phyloP scores from a whole-genome alignment of 495 filamentous ascomycete genomes.

The Podospora sp. region DNA sequence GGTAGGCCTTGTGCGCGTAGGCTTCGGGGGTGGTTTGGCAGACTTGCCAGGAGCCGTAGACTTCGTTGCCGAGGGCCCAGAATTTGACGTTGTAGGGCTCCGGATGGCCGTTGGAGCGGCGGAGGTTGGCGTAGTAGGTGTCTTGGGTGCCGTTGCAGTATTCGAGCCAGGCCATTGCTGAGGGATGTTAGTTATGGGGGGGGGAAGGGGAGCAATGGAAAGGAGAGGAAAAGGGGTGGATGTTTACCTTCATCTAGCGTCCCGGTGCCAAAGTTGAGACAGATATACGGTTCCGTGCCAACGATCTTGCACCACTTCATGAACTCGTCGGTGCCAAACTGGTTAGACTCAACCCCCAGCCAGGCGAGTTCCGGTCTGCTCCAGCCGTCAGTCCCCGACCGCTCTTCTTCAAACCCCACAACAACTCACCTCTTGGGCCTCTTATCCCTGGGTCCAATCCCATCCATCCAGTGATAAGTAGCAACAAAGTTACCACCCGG shows the following conservation, averaged over 20 bases:
- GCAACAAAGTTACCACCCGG: conserved; percentile 81
- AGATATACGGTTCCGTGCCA: conserved; percentile 70
- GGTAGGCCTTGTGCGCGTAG: conserved; percentile 73
- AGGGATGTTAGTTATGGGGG: conserved; percentile 42
- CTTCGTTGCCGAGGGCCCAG: conserved; percentile 71
- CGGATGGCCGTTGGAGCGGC: conserved; percentile 68
- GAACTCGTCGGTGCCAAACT: conserved; percentile 84
- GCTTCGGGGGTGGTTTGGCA: conserved; percentile 72
- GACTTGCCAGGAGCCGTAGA: conserved; percentile 80
- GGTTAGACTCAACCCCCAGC: conserved; percentile 72
- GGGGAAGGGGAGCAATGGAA: not conserved
- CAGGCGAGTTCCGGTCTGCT: conserved; percentile 68
- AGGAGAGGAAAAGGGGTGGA: not conserved
- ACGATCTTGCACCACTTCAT: conserved; percentile 74
- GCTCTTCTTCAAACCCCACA: not conserved
- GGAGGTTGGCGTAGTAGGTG: conserved; percentile 78
- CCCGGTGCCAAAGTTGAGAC: conserved; percentile 74
- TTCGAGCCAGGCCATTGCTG: conserved; percentile 77
- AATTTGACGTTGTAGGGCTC: conserved; percentile 72
- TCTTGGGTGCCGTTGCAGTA: conserved; percentile 75
- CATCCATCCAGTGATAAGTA: conserved; percentile 83
- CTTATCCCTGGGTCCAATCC: conserved; percentile 68
- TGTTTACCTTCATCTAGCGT: conserved; percentile 65
- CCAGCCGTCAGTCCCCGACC: not conserved
- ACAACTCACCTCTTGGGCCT: conserved; percentile 53